A percentile compares a stretch with the other conserved stretches of the same genome.
phyloP scores from a whole-genome alignment of 225 moss, liverwort and hornwort species.

The Physcomitrium patens region DNA sequence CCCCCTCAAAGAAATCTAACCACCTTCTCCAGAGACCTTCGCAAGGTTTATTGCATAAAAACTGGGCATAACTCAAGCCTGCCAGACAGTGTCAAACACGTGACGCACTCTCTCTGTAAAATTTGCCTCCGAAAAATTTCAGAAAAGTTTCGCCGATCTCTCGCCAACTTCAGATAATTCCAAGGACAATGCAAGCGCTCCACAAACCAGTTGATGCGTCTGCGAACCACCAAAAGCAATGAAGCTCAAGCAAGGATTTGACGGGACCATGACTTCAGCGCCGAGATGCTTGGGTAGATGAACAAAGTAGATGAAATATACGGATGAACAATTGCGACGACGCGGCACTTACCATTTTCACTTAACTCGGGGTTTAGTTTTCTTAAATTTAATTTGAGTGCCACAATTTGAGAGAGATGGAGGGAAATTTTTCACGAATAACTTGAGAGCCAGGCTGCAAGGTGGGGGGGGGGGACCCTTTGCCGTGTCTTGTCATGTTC shows the following conservation, averaged over 20 bases:
- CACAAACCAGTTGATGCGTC: not conserved
- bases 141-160: not conserved
- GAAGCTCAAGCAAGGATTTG: not conserved
- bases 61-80: too few relatives aligned
- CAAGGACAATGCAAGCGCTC: not conserved
- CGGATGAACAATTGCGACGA: slow-evolving; percentile 4
- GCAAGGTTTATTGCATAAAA: too few relatives aligned
- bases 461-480: too few relatives aligned
- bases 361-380: too few relatives aligned
- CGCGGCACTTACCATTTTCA: not conserved
- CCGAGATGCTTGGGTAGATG: not conserved
- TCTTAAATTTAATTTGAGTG: too few relatives aligned
- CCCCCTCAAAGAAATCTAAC: not conserved
- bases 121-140: not conserved
- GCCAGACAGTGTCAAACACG: not conserved
- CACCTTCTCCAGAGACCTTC: not conserved
- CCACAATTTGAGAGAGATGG: too few relatives aligned
- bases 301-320: not conserved
- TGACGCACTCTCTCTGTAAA: not conserved
- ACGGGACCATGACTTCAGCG: not conserved
- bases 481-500: too few relatives aligned
- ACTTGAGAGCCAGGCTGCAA: too few relatives aligned
- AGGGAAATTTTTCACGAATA: too few relatives aligned
- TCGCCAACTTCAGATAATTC: not conserved
- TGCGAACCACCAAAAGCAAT: not conserved